phyloP scores from a whole-genome alignment of 768 basidiomycete species.

The Coprinellus aureogranulatus region DNA sequence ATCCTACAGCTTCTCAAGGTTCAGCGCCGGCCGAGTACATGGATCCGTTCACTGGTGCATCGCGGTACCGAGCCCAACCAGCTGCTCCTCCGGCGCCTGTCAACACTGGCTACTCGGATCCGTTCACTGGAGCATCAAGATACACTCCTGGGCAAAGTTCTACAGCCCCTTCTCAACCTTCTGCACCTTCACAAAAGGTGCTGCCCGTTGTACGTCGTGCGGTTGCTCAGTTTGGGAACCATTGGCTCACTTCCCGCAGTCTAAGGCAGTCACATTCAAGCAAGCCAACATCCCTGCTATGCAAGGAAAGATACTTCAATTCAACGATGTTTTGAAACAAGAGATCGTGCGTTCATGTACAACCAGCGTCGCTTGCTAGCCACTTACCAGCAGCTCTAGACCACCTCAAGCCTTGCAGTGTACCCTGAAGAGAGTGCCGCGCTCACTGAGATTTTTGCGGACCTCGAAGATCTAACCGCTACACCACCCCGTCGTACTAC shows the following conservation, averaged over 20 bases:
- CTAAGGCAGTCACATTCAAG: slow-evolving; percentile 72
- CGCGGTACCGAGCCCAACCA: slow-evolving; percentile 52
- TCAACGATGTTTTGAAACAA: slow-evolving; percentile 62
- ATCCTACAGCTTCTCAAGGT: slow-evolving; percentile 28
- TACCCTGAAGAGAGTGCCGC: slow-evolving; percentile 57
- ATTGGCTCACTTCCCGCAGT: slow-evolving; percentile 35
- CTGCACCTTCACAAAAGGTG: slow-evolving; percentile 30
- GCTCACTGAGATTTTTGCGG: slow-evolving; percentile 62
- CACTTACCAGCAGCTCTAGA: slow-evolving; percentile 37
- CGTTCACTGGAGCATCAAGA: slow-evolving; percentile 68
- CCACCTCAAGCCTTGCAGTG: slow-evolving; percentile 69
- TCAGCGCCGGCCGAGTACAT: slow-evolving; percentile 35
- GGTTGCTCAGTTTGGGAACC: neutral
- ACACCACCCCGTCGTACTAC: slow-evolving; percentile 30
- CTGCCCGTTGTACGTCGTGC: slow-evolving; percentile 48
- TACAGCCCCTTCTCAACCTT: slow-evolving; percentile 30
- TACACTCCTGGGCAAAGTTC: slow-evolving; percentile 44
- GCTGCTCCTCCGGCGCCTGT: slow-evolving; percentile 23
- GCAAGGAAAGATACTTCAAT: slow-evolving; percentile 73
- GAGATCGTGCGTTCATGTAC: slow-evolving; percentile 56
- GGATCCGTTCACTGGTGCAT: slow-evolving; percentile 75
- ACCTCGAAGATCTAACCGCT: slow-evolving; percentile 51
- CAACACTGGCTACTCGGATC: slow-evolving; percentile 44
- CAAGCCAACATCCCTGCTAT: slow-evolving; percentile 79
- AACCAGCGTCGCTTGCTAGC: neutral